These are phyloP conservation scores for Globisporangium paroecandrum DNA, from an alignment of 352 stramenopile species.

Conservation along the genomic window DNA sequence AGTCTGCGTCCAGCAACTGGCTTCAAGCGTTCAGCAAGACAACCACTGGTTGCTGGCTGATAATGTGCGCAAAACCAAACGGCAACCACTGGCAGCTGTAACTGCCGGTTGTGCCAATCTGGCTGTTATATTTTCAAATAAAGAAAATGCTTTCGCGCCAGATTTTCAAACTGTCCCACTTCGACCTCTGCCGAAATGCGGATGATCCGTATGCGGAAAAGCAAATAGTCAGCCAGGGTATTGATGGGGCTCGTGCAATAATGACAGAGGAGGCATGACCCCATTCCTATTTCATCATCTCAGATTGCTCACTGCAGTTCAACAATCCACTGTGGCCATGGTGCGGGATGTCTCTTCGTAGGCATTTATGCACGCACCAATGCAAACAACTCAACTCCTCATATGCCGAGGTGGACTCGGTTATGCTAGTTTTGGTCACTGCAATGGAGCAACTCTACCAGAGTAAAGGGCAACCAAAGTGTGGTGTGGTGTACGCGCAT, in stretches of 20 bases:
- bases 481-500: background rate
- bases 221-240: no score
- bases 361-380: background rate
- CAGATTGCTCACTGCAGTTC: background rate
- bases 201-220: no score
- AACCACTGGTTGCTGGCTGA: background rate
- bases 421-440: background rate
- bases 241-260: no score
- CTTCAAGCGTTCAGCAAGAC: background rate
- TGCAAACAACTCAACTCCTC: background rate
- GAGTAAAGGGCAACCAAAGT: background rate
- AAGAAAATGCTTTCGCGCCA: background rate
- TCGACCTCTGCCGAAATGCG: background rate
- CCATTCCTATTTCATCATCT: background rate
- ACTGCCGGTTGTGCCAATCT: background rate
- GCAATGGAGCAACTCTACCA: background rate
- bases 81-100: background rate
- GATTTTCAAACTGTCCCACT: background rate
- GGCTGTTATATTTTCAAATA: background rate
- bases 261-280: background rate
- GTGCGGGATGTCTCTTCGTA: background rate
- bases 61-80: background rate
- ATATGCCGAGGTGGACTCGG: background rate
- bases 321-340: background rate
- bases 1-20: background rate